Conservation (phyloP, 306 rosid species). For the Vicia villosa region DNA sequence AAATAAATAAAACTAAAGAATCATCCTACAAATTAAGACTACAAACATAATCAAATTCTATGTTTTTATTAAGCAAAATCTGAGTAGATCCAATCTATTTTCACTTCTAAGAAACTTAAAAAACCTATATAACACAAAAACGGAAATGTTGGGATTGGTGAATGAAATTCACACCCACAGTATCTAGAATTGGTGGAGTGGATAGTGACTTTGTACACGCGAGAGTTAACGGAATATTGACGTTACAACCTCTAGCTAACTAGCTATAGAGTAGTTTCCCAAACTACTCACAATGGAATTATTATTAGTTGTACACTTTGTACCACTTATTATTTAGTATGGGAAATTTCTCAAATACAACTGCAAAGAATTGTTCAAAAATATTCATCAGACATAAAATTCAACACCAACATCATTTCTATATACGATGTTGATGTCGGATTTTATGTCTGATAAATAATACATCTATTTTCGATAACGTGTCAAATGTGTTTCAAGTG, state of each 20-base stretch:
- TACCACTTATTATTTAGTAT: not conserved
- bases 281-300: not conserved
- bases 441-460: no score
- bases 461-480: slow-evolving; percentile 30
- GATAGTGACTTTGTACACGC: not conserved
- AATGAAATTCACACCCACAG: slow-evolving; percentile 5
- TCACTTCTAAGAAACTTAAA: no score
- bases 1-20: no score
- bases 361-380: not conserved
- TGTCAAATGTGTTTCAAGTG: slow-evolving; percentile 34
- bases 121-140: not conserved
- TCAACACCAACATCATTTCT: no score
- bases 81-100: no score
- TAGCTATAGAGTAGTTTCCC: not conserved
- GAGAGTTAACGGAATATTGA: slow-evolving; percentile 27
- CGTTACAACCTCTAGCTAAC: not conserved
- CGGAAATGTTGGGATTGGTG: not conserved
- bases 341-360: slow-evolving; percentile 35
- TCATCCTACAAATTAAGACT: no score
- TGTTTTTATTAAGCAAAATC: no score
- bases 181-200: not conserved
- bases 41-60: no score
- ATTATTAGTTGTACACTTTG: not conserved
- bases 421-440: no score
- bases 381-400: no score